phyloP scores from a whole-genome alignment of 148 eudicot species.

The Simmondsia chinensis region DNA sequence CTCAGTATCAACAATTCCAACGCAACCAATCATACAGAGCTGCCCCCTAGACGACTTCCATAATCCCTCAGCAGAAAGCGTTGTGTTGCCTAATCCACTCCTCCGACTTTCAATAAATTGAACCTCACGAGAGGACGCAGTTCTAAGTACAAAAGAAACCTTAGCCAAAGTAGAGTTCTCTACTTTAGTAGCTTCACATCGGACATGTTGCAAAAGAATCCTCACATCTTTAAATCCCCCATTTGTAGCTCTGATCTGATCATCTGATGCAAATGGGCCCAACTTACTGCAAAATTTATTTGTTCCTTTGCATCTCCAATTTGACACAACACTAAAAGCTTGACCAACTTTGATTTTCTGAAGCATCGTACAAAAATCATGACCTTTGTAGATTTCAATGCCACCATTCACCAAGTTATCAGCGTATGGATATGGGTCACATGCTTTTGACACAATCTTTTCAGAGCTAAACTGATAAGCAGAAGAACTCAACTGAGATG shows the following conservation, averaged over 20 bases:
- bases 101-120: constrained; percentile 42
- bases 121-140: constrained; percentile 36
- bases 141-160: constrained; percentile 69
- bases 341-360: constrained; percentile 30
- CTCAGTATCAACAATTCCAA: constrained; percentile 28
- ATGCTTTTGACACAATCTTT: constrained; percentile 44
- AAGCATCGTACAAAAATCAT: constrained; percentile 50
- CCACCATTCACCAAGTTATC: constrained; percentile 26
- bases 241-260: constrained; percentile 52
- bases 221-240: constrained; percentile 58
- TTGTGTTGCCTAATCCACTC: constrained; percentile 70
- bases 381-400: constrained; percentile 53
- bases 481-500: constrained; percentile 37
- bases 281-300: constrained; percentile 67
- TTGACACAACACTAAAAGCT: constrained; percentile 46
- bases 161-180: constrained; percentile 15
- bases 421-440: constrained; percentile 50
- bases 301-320: constrained; percentile 80
- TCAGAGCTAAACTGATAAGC: constrained; percentile 46
- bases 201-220: constrained; percentile 54
- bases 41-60: constrained; percentile 84
- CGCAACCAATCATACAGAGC: constrained; percentile 93
- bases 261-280: constrained; percentile 65
- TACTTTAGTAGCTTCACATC: constrained; percentile 29
- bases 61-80: constrained; percentile 76